phyloP scores from a whole-genome alignment of 306 rosid species.

The Arachis hypogaea region DNA sequence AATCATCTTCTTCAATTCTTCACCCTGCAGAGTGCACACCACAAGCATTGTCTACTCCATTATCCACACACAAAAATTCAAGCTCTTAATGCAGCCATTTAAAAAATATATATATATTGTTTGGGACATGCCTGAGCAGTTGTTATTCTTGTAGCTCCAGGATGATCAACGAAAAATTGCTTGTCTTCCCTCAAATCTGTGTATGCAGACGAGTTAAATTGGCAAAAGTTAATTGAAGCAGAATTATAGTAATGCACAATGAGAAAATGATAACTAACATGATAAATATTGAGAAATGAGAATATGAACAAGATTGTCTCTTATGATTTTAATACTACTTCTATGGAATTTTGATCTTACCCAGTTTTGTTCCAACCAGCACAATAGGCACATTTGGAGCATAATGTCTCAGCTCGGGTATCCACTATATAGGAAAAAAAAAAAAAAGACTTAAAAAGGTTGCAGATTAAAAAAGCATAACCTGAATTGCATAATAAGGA shows the following conservation, averaged over 20 bases:
- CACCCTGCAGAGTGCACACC: constrained; percentile 59
- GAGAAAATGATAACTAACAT: neutral
- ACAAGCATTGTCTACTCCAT: constrained; percentile 17
- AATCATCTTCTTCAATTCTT: constrained; percentile 84
- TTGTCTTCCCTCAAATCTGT: constrained; percentile 77
- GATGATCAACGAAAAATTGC: constrained; percentile 63
- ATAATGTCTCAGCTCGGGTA: constrained; percentile 76
- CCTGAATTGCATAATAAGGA: constrained; percentile 1
- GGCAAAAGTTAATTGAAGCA: neutral
- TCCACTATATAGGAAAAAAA: constrained; percentile 55
- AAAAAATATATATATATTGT: neutral
- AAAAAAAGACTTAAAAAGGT: neutral
- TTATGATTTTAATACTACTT: constrained; percentile 6
- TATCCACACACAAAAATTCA: neutral
- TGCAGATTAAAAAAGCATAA: neutral
- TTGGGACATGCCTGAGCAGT: constrained; percentile 56
- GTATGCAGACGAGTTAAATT: constrained; percentile 16
- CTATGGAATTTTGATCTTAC: constrained; percentile 46
- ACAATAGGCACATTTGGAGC: constrained; percentile 77
- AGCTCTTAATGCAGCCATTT: constrained; percentile 12
- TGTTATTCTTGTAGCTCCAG: constrained; percentile 58
- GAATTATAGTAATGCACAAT: neutral
- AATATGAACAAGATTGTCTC: neutral
- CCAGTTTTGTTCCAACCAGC: constrained; percentile 79
- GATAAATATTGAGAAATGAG: neutral